Base-by-base conservation (phyloP, 2,329 filamentous ascomycete genomes). In the Pyrenophora tritici-repentis region DNA sequence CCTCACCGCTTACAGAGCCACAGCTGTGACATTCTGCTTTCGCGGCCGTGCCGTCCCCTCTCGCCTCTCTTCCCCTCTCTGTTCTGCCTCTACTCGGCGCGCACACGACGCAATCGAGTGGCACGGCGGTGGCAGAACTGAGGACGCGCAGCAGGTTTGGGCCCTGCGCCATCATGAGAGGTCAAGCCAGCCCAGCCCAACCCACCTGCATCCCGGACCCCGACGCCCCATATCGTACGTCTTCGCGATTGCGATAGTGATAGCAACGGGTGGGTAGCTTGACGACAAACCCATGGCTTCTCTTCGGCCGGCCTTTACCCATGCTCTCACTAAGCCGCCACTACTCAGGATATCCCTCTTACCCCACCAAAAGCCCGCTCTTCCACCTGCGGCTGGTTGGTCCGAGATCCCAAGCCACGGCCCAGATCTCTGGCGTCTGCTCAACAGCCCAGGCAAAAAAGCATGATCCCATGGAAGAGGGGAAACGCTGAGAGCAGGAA, bases 71-170 rank as follows among this genome's bases (percentile, higher is more conserved):
- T 22, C 22, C 6, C 31, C 44, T 20, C 37, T 29, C 26, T 32
- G 31, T 24, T 34, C 42, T 29, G 31, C 18, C 8, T 24, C 8
- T 22, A 24, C 31, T 34, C 31, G 8, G 31, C 14, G 40, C 16
- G 35, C 37, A 32, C 37, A 32, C 40, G 26, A 47, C 51, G 54
- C 54, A 51, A 51, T 35, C 43, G 7, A 24, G 53, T 56, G 49
- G 53, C 53, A 56, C 53, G 46, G 53, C 50, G 49, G 35, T n/a
- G 20, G 7, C 33, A 10, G 17, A 29, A 14, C 22, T 39, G 22
- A 18, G 5, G 26, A 32, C 18, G 22, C 20, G 24, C 48, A 46
- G 42, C 36, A 29, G 2, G 14, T 22, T 35, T 38, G 35, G 38
- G 29, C 43, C 26, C 24, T 32, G 38, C 37, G 39, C 14, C 26